A percentile compares a stretch with the other conserved stretches of the same genome.
Conservation (phyloP, 176 grass and related monocot genomes). For the Carex cristatella region DNA sequence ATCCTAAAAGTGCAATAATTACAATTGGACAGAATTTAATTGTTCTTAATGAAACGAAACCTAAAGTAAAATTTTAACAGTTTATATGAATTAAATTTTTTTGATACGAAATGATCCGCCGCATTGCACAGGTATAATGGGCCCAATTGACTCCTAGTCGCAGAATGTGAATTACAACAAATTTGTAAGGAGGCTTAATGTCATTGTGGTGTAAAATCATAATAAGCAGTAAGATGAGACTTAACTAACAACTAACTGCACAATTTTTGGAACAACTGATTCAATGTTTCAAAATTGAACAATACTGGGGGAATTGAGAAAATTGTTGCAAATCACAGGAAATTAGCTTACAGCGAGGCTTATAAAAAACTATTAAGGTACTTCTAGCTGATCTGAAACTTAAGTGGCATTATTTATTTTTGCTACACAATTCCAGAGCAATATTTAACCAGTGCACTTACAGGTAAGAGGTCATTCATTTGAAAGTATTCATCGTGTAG, state of each 20-base stretch:
- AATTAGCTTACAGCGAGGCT: background rate
- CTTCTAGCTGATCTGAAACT: background rate
- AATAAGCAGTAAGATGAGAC: background rate
- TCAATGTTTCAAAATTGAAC: background rate
- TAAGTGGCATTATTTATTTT: background rate
- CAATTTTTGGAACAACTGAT: background rate
- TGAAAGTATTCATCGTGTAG: slow-evolving; percentile 39
- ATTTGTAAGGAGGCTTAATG: background rate
- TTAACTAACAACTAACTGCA: background rate
- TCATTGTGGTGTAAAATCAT: background rate
- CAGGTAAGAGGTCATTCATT: slow-evolving; percentile 40
- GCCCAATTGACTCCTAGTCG: background rate
- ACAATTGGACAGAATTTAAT: no score
- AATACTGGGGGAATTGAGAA: background rate
- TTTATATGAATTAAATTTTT: no score
- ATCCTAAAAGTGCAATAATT: no score
- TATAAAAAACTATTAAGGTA: background rate
- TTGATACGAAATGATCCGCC: no score
- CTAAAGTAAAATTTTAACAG: no score
- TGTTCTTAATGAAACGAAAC: no score
- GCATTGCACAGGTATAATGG: background rate
- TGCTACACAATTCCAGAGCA: background rate
- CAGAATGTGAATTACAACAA: background rate
- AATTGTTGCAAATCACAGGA: background rate
- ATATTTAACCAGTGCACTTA: slow-evolving; percentile 30